Conservation (phyloP, 2,329 filamentous ascomycete species). For the Cladosporium sp. region DNA sequence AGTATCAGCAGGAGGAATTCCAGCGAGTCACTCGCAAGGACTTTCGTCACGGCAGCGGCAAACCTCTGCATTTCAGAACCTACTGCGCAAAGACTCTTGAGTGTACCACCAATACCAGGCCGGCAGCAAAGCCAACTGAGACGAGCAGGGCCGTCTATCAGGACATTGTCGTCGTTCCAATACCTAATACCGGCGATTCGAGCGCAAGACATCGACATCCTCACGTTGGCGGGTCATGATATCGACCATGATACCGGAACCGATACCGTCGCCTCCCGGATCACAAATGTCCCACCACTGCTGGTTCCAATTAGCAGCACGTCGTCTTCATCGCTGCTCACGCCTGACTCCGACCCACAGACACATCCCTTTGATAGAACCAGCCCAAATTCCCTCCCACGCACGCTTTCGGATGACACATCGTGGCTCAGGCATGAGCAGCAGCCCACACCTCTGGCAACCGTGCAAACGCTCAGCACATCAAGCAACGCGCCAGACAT, state of each 20-base stretch:
- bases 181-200: slow-evolving; percentile 4
- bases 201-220: slow-evolving; percentile 8
- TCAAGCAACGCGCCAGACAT: not conserved
- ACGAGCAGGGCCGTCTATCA: not conserved
- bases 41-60: slow-evolving; percentile 10
- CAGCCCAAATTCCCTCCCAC: not conserved
- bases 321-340: not conserved
- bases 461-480: not conserved
- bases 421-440: not conserved
- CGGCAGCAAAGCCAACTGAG: not conserved
- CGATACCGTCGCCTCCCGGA: not conserved
- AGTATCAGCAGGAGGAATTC: slow-evolving; percentile 11
- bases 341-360: not conserved
- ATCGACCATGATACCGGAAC: not conserved
- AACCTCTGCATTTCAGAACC: not conserved
- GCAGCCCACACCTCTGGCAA: not conserved
- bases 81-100: not conserved
- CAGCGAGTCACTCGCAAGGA: slow-evolving; percentile 5
- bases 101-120: not conserved
- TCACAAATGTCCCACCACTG: not conserved
- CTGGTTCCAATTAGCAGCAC: not conserved
- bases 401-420: not conserved
- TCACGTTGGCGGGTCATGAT: not conserved
- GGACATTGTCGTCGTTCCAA: not conserved
- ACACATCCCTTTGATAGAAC: not conserved